A percentile compares a stretch with the other conserved stretches of the same genome.
These are phyloP conservation scores for Ophiostoma quercus DNA, from an alignment of 2,329 filamentous ascomycete species.

Conservation along the genomic window DNA sequence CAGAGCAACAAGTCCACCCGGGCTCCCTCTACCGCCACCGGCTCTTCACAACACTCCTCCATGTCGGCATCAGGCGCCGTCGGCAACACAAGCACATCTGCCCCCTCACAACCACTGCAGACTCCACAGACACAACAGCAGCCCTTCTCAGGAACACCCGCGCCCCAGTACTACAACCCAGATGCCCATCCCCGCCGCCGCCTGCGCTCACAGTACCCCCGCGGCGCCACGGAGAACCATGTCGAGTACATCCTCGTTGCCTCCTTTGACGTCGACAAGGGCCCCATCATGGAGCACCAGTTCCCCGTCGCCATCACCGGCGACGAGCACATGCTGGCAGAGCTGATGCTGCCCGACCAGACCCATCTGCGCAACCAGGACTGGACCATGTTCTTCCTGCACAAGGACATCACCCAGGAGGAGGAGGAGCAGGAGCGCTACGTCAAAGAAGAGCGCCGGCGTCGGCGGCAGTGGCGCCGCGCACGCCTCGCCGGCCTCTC, in stretches of 20 bases:
- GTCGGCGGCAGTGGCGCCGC: slow-evolving; percentile 45
- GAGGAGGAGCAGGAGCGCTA: slow-evolving; percentile 70
- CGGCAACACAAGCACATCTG: neutral
- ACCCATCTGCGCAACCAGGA: slow-evolving; percentile 92
- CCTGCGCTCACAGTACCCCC: slow-evolving; percentile 69
- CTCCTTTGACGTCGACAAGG: slow-evolving; percentile 93
- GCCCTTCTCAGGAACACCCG: slow-evolving; percentile 29
- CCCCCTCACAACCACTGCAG: neutral
- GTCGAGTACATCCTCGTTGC: slow-evolving; percentile 98
- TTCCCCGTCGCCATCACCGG: slow-evolving; percentile 92
- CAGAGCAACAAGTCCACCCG: slow-evolving; percentile 54
- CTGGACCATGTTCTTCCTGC: slow-evolving; percentile 98
- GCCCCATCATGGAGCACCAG: slow-evolving; percentile 97
- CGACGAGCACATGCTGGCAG: slow-evolving; percentile 95
- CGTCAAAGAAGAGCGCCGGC: slow-evolving; percentile 50
- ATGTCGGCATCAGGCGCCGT: slow-evolving; percentile 37
- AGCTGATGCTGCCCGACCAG: slow-evolving; percentile 97
- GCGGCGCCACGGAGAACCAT: slow-evolving; percentile 76
- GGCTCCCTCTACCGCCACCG: slow-evolving; percentile 52
- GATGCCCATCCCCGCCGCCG: slow-evolving; percentile 50
- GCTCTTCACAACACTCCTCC: slow-evolving; percentile 54
- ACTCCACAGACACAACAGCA: neutral
- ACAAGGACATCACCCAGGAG: slow-evolving; percentile 83
- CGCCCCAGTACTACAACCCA: slow-evolving; percentile 46
- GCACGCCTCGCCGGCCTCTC: slow-evolving; percentile 46